A percentile compares a stretch with the other conserved stretches of the same genome.
Conservation (phyloP, 108 stramenopile genomes). For the Conticribra guillardii region DNA sequence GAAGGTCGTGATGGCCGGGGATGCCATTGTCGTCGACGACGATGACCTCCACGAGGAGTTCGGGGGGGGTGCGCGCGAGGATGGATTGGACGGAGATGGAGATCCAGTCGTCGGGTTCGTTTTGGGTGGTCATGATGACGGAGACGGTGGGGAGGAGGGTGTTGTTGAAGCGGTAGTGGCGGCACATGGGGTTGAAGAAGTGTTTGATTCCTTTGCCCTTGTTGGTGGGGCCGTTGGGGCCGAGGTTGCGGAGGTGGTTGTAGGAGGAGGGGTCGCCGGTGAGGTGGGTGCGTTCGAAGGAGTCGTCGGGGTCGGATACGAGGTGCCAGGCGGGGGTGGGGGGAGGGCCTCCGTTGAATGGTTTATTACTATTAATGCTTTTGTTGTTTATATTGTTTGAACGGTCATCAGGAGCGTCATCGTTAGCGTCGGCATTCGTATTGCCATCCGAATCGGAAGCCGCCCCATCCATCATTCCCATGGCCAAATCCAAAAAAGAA, state of each 20-base stretch:
- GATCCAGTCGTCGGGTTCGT: constrained; percentile 48
- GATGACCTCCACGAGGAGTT: constrained; percentile 46
- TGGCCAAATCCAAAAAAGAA: not conserved
- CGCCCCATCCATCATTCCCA: not conserved
- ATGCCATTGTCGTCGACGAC: constrained; percentile 59
- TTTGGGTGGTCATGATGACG: constrained; percentile 53
- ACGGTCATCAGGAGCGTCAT: not conserved
- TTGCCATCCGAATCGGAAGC: not conserved
- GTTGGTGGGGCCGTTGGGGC: constrained; percentile 30
- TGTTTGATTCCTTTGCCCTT: constrained; percentile 34
- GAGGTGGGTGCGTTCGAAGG: constrained; percentile 51
- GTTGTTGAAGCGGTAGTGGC: constrained; percentile 49
- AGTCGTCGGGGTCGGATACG: constrained; percentile 46
- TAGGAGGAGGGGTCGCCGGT: constrained; percentile 6
- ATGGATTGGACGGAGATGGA: constrained; percentile 46
- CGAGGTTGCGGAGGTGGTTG: constrained; percentile 36
- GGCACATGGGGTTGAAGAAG: constrained; percentile 55
- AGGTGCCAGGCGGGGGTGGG: constrained; percentile 49
- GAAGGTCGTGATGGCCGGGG: constrained; percentile 38
- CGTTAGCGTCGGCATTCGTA: not conserved
- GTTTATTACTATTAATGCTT: constrained; percentile 1
- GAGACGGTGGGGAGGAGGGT: constrained; percentile 42
- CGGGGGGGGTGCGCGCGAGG: constrained; percentile 54
- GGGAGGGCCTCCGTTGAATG: constrained; percentile 9
- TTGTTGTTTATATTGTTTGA: not conserved